Conservation (phyloP, 768 basidiomycete species). For the Kwoniella sp. region DNA sequence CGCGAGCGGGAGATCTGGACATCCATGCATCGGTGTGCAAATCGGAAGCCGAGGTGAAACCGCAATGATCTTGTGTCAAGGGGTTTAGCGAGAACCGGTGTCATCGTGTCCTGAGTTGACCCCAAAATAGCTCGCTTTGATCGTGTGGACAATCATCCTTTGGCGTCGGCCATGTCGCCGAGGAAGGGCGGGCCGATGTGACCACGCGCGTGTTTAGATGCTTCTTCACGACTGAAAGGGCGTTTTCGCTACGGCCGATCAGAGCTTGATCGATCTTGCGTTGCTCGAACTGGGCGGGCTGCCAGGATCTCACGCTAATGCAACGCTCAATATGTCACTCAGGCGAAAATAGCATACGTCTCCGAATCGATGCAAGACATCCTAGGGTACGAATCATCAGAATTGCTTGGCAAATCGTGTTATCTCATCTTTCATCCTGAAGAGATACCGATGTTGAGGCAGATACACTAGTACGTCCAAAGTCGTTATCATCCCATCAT, state of each 20-base stretch:
- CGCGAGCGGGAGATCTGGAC: too few relatives aligned
- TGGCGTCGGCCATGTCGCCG: neutral
- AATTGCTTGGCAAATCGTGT: slow-evolving; percentile 34
- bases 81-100: too few relatives aligned
- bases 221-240: too few relatives aligned
- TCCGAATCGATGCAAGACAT: slow-evolving; percentile 47
- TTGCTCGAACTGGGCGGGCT: too few relatives aligned
- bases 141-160: neutral
- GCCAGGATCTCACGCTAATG: too few relatives aligned
- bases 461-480: slow-evolving; percentile 42
- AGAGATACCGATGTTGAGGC: slow-evolving; percentile 31
- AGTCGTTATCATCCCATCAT: too few relatives aligned
- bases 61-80: neutral
- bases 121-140: neutral
- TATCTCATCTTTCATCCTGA: slow-evolving; percentile 46
- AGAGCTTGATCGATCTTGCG: too few relatives aligned
- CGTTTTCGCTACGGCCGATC: too few relatives aligned
- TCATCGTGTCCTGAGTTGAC: too few relatives aligned
- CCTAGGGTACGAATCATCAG: slow-evolving; percentile 38
- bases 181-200: neutral
- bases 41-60: too few relatives aligned
- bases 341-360: slow-evolving; percentile 33
- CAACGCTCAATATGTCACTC: too few relatives aligned
- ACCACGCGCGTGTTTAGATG: neutral
- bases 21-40: too few relatives aligned